Conservation (phyloP, 164 flowering plant genomes). For the Chimonanthus salicifolius region DNA sequence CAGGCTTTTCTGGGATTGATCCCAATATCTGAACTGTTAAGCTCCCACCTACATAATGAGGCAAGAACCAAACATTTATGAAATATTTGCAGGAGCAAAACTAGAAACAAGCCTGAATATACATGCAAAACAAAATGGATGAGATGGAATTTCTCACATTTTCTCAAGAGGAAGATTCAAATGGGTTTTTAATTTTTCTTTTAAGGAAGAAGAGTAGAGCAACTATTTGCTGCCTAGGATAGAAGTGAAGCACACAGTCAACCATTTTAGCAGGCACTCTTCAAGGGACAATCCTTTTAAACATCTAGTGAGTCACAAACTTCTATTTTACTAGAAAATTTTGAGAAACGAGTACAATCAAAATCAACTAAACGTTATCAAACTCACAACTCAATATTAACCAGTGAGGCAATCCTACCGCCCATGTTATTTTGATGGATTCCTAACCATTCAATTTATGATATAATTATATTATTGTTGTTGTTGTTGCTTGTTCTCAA, state of each 20-base stretch:
- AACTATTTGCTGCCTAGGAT: neutral
- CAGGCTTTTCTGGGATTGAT: slow-evolving; percentile 20
- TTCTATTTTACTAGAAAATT: neutral
- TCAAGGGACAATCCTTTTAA: neutral
- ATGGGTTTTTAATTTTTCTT: neutral
- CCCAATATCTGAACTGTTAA: slow-evolving; percentile 66
- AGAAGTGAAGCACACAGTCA: neutral
- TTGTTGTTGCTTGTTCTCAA: neutral
- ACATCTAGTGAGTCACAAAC: neutral
- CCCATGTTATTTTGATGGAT: neutral
- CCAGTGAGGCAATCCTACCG: neutral
- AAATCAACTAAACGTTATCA: too few species aligned
- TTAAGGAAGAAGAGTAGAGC: neutral
- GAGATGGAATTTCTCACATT: neutral
- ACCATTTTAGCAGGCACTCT: neutral
- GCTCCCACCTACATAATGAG: slow-evolving; percentile 53
- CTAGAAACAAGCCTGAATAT: neutral
- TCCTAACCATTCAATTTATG: neutral
- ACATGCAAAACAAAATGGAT: neutral
- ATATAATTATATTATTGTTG: neutral
- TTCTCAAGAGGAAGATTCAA: neutral
- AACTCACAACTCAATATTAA: neutral
- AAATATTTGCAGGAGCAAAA: neutral
- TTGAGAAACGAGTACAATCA: neutral
- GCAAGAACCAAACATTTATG: neutral